Base-by-base conservation (phyloP, 108 stramenopile species). In the Thalassiosira profunda region DNA sequence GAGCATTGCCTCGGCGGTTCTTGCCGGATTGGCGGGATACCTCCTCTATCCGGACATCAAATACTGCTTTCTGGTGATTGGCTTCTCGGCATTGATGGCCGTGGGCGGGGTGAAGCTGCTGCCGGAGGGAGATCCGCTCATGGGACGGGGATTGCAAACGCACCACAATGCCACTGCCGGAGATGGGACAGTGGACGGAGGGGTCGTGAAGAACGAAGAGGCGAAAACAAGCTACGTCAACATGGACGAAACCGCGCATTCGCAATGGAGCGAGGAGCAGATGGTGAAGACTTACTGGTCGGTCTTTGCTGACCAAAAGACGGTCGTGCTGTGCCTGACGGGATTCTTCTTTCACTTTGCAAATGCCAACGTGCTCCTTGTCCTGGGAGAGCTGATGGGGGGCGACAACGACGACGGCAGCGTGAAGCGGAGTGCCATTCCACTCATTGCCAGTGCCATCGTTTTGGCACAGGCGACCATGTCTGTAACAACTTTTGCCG, bases 271-370 rank as follows among this genome's bases (percentile, higher is more conserved):
- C 6, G 51, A 47, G 45, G 69, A 71, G 33, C 15, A 41, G 3
- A 30, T 20, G 10, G 86, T 88, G 21, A 67, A 81, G 9, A 79
- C 75, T 24, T 94, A 94, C 38, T 72, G 80, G 81, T 80, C 75
- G 21, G 84, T 94, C 15, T 86, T 91, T 56, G 74, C 89, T 11
- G 90, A 94, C 45, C 61, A 44, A 23, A 84, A 84, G 41, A 81
- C 84, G 10, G 66, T 82, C 10, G 69, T 94, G 5, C 70, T 94
- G 34, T 94, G 89, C 43, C 41, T 87, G 45, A 94, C 93, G 4
- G 93, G 93, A 24, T 92, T 91, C 79, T 91, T 91, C 58, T 94
- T 94, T 47, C 93, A 94, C 86, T 94, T 85, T 68, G 93, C 93
- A 23, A 94, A 94, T 69, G 93, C 93, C 26, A 94, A 94, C 62